Conservation (phyloP, 257 asterid genomes). For the Solanum habrochaites region DNA sequence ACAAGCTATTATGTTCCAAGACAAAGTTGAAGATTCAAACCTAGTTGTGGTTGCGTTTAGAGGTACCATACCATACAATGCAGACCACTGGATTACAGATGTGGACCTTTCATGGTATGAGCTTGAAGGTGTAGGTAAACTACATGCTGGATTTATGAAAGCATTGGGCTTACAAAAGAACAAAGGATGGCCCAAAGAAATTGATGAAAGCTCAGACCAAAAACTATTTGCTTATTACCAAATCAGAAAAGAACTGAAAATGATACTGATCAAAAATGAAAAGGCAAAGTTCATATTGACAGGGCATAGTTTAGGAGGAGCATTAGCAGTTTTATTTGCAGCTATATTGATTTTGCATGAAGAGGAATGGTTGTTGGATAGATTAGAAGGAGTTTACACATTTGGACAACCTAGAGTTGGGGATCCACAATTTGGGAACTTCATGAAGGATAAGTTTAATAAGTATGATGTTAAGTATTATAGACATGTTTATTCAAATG, state of each 20-base stretch:
- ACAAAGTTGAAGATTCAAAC: conserved; percentile 16
- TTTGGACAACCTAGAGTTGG: conserved; percentile 87
- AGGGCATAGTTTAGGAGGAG: conserved; percentile 80
- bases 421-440: conserved; percentile 49
- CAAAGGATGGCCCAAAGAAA: conserved; percentile 42
- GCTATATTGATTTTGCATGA: conserved; percentile 33
- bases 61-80: conserved; percentile 50
- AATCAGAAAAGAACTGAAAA: conserved; percentile 28
- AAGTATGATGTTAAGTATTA: conserved; percentile 23
- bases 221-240: conserved; percentile 46
- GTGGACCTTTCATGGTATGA: conserved; percentile 61
- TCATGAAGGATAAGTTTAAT: conserved; percentile 33
- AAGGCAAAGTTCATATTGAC: conserved; percentile 37
- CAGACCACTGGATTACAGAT: conserved; percentile 50
- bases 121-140: conserved; percentile 28
- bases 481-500: conserved; percentile 53
- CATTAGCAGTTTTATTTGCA: conserved; percentile 43
- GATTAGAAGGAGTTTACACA: conserved; percentile 62
- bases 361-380: conserved; percentile 34
- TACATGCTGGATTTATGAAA: conserved; percentile 53
- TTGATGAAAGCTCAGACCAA: neutral
- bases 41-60: conserved; percentile 46
- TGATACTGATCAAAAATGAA: conserved; percentile 14
- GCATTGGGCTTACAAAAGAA: conserved; percentile 53
- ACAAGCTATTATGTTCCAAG: conserved; percentile 36